Evolutionary conservation across 345 rosid species (phyloP).

Genomic region (Noccaea bulbosa): DNA sequence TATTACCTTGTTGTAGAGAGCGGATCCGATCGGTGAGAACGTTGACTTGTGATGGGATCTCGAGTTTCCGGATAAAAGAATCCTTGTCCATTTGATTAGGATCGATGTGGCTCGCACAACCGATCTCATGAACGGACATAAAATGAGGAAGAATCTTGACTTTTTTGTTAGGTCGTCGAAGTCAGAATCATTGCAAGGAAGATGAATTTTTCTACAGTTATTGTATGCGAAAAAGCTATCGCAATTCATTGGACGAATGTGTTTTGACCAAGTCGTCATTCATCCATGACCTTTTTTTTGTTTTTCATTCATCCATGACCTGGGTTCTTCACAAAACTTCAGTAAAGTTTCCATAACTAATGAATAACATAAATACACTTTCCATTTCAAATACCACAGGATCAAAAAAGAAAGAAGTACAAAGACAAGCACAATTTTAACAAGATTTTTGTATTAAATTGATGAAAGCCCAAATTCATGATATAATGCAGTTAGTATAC

Average conservation of each 20-base stretch:
- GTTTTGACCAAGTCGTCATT: not conserved
- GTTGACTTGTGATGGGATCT: conserved; percentile 59
- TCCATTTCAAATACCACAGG: too few relatives aligned
- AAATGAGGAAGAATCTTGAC: conserved; percentile 4
- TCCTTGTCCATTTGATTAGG: conserved; percentile 45
- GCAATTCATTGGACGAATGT: too few relatives aligned
- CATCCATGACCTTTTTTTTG: too few relatives aligned
- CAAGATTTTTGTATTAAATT: too few relatives aligned
- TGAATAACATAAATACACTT: too few relatives aligned
- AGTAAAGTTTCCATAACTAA: too few relatives aligned
- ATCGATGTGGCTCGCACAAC: conserved; percentile 33
- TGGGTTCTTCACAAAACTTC: not conserved
- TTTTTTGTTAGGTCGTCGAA: conserved; percentile 40
- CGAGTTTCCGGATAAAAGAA: conserved; percentile 62
- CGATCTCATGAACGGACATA: not conserved
- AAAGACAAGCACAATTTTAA: too few relatives aligned
- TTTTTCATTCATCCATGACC: conserved; percentile 3
- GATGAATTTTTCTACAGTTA: not conserved
- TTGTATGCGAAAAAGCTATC: not conserved
- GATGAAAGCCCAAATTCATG: too few relatives aligned
- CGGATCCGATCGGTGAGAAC: conserved; percentile 57
- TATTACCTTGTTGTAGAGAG: conserved; percentile 56
- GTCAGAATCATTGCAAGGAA: conserved; percentile 5
- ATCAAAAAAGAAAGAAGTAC: too few relatives aligned
- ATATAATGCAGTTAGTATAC: too few relatives aligned